phyloP scores from a whole-genome alignment of 257 asterid species.

The Perilla frutescens region DNA sequence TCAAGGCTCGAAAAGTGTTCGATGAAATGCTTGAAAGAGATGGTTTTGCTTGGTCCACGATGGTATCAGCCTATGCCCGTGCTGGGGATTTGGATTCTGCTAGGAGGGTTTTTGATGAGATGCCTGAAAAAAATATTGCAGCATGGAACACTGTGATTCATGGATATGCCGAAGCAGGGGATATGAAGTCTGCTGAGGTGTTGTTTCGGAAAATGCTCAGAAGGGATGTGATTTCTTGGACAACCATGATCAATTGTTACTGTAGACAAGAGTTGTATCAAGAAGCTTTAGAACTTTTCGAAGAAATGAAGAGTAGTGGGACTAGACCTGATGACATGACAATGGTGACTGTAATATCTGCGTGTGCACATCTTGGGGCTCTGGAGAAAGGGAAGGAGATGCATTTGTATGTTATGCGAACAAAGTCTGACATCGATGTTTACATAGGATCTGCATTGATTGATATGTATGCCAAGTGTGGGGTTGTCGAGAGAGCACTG shows the following conservation, averaged over 20 bases:
- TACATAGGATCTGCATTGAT: conserved; percentile 73
- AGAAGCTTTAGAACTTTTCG: conserved; percentile 63
- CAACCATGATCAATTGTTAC: conserved; percentile 86
- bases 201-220: conserved; percentile 56
- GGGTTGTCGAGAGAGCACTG: conserved; percentile 63
- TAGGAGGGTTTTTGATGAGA: conserved; percentile 60
- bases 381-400: conserved; percentile 69
- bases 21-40: conserved; percentile 75
- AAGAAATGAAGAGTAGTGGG: conserved; percentile 59
- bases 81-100: conserved; percentile 64
- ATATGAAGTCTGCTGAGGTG: conserved; percentile 65
- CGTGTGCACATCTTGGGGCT: conserved; percentile 90
- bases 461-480: conserved; percentile 52
- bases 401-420: conserved; percentile 54
- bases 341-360: conserved; percentile 75
- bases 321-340: conserved; percentile 77
- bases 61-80: conserved; percentile 61
- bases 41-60: conserved; percentile 67
- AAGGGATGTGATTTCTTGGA: conserved; percentile 84
- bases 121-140: conserved; percentile 63
- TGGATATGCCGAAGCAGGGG: conserved; percentile 70
- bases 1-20: conserved; percentile 56
- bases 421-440: conserved; percentile 54
- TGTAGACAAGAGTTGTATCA: conserved; percentile 51
- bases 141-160: conserved; percentile 75